Evolutionary conservation across 352 stramenopile genomes (phyloP).

Genomic region (Phytopythium montanum): DNA sequence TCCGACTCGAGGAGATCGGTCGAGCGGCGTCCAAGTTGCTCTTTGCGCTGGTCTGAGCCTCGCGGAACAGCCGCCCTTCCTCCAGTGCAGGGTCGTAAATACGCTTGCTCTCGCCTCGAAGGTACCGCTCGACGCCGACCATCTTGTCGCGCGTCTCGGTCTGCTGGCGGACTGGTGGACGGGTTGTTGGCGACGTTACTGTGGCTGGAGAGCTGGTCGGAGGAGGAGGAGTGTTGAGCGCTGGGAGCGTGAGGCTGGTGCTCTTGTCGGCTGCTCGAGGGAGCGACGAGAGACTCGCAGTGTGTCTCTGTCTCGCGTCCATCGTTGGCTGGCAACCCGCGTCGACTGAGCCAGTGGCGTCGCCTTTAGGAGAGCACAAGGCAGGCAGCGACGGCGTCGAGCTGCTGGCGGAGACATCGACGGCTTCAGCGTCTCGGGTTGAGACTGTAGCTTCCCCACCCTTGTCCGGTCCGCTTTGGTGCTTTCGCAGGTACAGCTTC

Average conservation of each 20-base stretch:
- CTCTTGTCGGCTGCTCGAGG: slow-evolving; percentile 11
- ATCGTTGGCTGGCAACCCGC: background rate
- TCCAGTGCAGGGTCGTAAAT: slow-evolving; percentile 30
- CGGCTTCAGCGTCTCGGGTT: background rate
- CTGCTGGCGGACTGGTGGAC: slow-evolving; percentile 11
- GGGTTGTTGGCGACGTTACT: background rate
- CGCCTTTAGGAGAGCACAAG: background rate
- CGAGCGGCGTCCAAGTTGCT: background rate
- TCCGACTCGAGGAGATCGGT: background rate
- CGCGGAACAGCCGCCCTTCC: slow-evolving; percentile 41
- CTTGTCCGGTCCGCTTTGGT: slow-evolving; percentile 6
- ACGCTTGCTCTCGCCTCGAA: slow-evolving; percentile 51
- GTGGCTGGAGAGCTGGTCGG: background rate
- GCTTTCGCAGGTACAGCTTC: slow-evolving; percentile 32
- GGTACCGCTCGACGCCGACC: slow-evolving; percentile 56
- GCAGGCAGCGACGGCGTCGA: background rate
- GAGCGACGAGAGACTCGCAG: slow-evolving; percentile 16
- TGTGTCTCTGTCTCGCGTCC: slow-evolving; percentile 1
- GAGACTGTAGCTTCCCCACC: background rate
- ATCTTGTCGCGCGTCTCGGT: slow-evolving; percentile 21
- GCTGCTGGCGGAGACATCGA: background rate
- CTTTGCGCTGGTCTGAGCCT: background rate
- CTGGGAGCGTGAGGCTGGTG: background rate
- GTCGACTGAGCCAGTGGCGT: background rate
- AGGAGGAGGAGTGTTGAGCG: slow-evolving; percentile 5